Evolutionary conservation across 2,329 filamentous ascomycete species (phyloP).

Genomic region (Stachybotrys chlorohalonatus): DNA sequence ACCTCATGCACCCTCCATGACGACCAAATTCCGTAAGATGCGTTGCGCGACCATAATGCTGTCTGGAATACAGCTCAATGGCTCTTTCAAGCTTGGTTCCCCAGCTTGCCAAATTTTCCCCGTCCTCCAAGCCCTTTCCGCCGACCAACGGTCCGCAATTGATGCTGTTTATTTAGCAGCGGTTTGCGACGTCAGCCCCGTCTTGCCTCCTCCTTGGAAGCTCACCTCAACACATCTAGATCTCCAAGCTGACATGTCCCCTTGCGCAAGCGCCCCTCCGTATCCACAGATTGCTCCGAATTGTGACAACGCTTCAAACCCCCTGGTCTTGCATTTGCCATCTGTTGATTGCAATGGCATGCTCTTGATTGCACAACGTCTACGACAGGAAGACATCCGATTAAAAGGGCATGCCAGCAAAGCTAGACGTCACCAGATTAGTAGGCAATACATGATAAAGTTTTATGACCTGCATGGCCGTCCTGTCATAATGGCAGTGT

Average conservation of each 20-base stretch:
- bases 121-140: constrained; percentile 9
- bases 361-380: too few species aligned
- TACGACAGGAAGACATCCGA: too few species aligned
- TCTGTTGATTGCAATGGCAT: too few species aligned
- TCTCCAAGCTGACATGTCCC: not conserved
- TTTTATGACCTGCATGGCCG: too few species aligned
- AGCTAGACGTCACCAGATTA: too few species aligned
- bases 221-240: not conserved
- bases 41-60: constrained; percentile 17
- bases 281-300: not conserved
- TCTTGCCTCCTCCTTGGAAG: constrained; percentile 4
- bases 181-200: constrained; percentile 9
- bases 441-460: too few species aligned
- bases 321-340: too few species aligned
- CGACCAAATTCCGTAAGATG: constrained; percentile 5
- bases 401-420: too few species aligned
- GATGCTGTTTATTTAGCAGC: constrained; percentile 4
- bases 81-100: not conserved
- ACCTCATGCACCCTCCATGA: constrained; percentile 27
- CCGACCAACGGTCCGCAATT: constrained; percentile 9
- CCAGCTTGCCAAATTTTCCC: constrained; percentile 10
- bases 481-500: too few species aligned
- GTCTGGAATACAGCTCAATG: constrained; percentile 4
- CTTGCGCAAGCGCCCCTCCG: not conserved
- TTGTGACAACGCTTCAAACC: not conserved